Evolutionary conservation across 176 grass and related monocot genomes (phyloP).

Genomic region (Avena eriantha): DNA sequence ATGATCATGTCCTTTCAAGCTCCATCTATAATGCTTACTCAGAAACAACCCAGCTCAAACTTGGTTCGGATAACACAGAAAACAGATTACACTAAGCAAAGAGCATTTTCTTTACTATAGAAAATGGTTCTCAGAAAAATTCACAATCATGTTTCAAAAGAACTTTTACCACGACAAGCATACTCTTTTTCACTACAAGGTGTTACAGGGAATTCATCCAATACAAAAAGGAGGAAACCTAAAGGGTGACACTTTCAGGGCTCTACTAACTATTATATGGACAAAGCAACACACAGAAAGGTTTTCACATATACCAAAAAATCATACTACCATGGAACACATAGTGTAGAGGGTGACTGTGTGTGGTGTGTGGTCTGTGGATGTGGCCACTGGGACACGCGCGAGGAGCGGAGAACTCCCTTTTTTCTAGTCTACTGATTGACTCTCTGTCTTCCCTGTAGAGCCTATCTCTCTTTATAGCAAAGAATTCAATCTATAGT

Average conservation of each 20-base stretch:
- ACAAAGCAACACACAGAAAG: background rate
- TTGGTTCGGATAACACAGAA: background rate
- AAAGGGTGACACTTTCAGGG: background rate
- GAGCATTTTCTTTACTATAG: background rate
- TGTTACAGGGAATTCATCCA: conserved; percentile 1
- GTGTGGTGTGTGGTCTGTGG: too few species aligned
- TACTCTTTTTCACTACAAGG: conserved; percentile 8
- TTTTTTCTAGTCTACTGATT: too few species aligned
- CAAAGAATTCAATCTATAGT: conserved; percentile 1
- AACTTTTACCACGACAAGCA: background rate
- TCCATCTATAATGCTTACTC: background rate
- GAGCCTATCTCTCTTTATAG: background rate
- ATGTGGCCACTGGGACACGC: too few species aligned
- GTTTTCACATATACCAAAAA: conserved; percentile 1
- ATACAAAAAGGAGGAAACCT: background rate
- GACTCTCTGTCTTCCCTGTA: too few species aligned
- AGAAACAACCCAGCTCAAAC: background rate
- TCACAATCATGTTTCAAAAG: background rate
- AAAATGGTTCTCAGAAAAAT: background rate
- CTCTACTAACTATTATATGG: background rate
- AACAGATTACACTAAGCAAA: background rate
- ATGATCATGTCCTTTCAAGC: background rate
- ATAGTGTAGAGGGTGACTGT: too few species aligned
- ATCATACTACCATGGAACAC: background rate
- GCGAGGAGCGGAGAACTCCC: too few species aligned